Conservation (phyloP, 495 filamentous ascomycete genomes). For the Cercophora samala region DNA sequence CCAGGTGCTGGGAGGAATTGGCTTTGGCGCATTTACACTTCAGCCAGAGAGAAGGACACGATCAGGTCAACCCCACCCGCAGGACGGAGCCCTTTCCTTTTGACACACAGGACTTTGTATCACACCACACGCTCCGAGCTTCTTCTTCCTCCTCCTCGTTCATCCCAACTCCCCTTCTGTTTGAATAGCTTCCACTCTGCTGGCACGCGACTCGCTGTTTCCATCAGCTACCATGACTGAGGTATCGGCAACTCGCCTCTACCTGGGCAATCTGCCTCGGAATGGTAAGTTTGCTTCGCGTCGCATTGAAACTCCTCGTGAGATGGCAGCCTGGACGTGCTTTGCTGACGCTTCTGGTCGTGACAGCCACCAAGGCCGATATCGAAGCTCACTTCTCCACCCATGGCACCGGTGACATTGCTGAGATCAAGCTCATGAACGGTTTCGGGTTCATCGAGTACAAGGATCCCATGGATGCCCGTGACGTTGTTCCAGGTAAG, state of each 20-base stretch:
- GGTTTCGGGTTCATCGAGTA: slow-evolving; percentile 99
- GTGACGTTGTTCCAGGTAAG: slow-evolving; percentile 95
- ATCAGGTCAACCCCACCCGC: not conserved
- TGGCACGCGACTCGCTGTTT: not conserved
- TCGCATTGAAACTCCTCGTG: not conserved
- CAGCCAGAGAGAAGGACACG: not conserved
- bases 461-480: slow-evolving; percentile 93
- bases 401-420: slow-evolving; percentile 94
- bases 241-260: slow-evolving; percentile 89
- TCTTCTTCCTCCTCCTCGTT: not conserved
- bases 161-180: not conserved
- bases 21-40: not conserved
- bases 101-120: not conserved
- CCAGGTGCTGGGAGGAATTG: not conserved
- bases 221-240: slow-evolving; percentile 56
- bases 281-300: slow-evolving; percentile 65
- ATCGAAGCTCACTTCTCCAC: slow-evolving; percentile 93
- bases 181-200: not conserved
- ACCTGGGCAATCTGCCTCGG: slow-evolving; percentile 95
- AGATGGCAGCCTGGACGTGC: not conserved
- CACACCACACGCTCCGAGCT: slow-evolving; percentile 11
- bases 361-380: slow-evolving; percentile 87
- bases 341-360: slow-evolving; percentile 12
- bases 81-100: not conserved
- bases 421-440: slow-evolving; percentile 99